These are phyloP conservation scores for Nemania serpens DNA, from an alignment of 2,329 filamentous ascomycete genomes.

Conservation along the genomic window DNA sequence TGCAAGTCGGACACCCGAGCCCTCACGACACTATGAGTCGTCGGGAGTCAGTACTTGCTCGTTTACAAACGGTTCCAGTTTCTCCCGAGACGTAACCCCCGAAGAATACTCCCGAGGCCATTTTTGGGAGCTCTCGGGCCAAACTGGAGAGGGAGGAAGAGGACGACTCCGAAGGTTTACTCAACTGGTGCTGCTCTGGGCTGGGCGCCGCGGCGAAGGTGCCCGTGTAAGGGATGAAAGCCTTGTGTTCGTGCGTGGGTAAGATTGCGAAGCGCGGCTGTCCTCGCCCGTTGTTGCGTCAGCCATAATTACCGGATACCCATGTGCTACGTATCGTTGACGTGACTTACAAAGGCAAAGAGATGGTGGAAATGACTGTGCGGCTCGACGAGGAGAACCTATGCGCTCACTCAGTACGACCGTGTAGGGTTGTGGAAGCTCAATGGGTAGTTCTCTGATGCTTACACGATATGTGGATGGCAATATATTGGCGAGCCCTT, in stretches of 20 bases:
- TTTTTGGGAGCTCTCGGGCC: too few species aligned
- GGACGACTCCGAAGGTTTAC: too few species aligned
- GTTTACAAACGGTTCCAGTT: too few species aligned
- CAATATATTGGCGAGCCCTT: constrained; percentile 46
- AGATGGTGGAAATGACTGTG: constrained; percentile 56
- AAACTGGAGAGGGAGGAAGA: too few species aligned
- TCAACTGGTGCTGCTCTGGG: constrained; percentile 40
- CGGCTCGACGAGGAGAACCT: constrained; percentile 51
- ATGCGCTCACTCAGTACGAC: not conserved
- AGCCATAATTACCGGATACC: not conserved
- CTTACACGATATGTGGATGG: constrained; percentile 43
- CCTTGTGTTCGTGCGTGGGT: constrained; percentile 49
- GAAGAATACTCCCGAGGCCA: too few species aligned
- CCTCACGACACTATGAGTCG: constrained; percentile 43
- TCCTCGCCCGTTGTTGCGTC: not conserved
- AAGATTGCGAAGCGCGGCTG: constrained; percentile 52
- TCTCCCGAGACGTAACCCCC: too few species aligned
- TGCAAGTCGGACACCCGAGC: constrained; percentile 42
- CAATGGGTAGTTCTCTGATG: not conserved
- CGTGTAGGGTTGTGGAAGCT: too few species aligned
- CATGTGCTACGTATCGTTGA: not conserved
- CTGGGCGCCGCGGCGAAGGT: constrained; percentile 40
- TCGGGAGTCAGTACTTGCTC: too few species aligned
- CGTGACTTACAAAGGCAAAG: constrained; percentile 47
- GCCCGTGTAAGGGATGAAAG: constrained; percentile 53